A percentile compares a stretch with the other conserved stretches of the same genome.
Conservation (phyloP, 768 basidiomycete species). For the Grammothele lineata region DNA sequence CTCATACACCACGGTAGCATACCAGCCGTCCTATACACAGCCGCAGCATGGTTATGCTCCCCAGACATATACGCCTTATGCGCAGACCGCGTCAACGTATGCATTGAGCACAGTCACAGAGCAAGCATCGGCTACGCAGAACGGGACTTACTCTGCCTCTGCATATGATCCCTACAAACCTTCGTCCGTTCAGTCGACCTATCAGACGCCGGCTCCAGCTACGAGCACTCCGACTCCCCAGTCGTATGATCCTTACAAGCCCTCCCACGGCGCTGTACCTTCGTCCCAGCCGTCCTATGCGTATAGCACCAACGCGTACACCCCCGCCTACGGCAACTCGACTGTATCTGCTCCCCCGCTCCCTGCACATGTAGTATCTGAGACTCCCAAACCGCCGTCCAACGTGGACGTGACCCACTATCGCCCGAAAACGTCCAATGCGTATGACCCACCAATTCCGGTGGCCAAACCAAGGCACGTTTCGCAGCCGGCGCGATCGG, state of each 20-base stretch:
- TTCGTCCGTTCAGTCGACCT: constrained; percentile 12
- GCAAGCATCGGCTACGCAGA: constrained; percentile 12
- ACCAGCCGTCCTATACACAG: constrained; percentile 6
- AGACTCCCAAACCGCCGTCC: constrained; percentile 26
- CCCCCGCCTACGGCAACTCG: not conserved
- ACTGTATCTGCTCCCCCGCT: constrained; percentile 13
- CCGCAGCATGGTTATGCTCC: constrained; percentile 10
- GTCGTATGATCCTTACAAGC: constrained; percentile 16
- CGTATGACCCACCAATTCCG: constrained; percentile 75
- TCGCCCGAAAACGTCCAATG: constrained; percentile 63
- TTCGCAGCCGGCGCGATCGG: constrained; percentile 7
- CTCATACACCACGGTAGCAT: no score
- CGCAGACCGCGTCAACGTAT: constrained; percentile 14
- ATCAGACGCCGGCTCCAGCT: constrained; percentile 21
- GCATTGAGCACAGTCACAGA: constrained; percentile 16
- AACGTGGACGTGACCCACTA: constrained; percentile 42
- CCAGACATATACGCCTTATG: constrained; percentile 9
- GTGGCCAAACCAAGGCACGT: constrained; percentile 38
- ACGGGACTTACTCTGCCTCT: constrained; percentile 11
- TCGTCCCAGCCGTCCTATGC: not conserved
- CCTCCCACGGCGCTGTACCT: constrained; percentile 5
- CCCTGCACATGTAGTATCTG: constrained; percentile 9
- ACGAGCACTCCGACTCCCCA: constrained; percentile 17
- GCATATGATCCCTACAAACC: constrained; percentile 29
- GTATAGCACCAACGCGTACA: constrained; percentile 2